A percentile compares a stretch with the other conserved stretches of the same genome.
These are phyloP conservation scores for Neonectria sp. DNA, from an alignment of 2,329 filamentous ascomycete genomes.

Conservation along the genomic window DNA sequence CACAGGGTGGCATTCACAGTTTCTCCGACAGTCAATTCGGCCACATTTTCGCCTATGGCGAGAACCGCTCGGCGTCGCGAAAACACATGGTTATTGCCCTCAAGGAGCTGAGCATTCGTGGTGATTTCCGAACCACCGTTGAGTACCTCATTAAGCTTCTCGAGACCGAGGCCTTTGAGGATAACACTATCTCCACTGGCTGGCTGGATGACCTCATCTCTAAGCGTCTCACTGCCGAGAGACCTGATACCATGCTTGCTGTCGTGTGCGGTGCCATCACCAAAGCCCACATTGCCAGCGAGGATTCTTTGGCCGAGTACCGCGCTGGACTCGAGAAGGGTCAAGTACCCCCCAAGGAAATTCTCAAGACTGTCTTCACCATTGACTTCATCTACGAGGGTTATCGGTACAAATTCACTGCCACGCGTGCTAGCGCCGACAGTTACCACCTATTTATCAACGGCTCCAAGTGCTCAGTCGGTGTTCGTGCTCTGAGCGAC, in stretches of 20 bases:
- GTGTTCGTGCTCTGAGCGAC: slow-evolving; percentile 92
- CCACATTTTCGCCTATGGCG: slow-evolving; percentile 99
- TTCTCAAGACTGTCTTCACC: slow-evolving; percentile 97
- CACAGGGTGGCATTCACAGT: slow-evolving; percentile 96
- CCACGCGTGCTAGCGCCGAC: slow-evolving; percentile 90
- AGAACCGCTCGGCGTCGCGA: slow-evolving; percentile 94
- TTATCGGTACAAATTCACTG: slow-evolving; percentile 97
- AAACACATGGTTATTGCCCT: slow-evolving; percentile 99
- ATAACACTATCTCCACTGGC: slow-evolving; percentile 98
- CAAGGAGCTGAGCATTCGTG: slow-evolving; percentile 99
- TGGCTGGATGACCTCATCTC: slow-evolving; percentile 99
- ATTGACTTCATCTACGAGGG: slow-evolving; percentile 99
- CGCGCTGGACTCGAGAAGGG: slow-evolving; percentile 92
- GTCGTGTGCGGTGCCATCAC: slow-evolving; percentile 95
- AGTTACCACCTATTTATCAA: slow-evolving; percentile 99
- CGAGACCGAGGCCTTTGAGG: slow-evolving; percentile 97
- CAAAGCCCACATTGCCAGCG: slow-evolving; percentile 95
- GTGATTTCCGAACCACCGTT: slow-evolving; percentile 98
- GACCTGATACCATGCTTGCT: slow-evolving; percentile 93
- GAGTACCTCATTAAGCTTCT: slow-evolving; percentile 99
- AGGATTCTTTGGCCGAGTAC: slow-evolving; percentile 90
- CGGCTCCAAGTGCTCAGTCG: slow-evolving; percentile 94
- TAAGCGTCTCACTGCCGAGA: slow-evolving; percentile 96
- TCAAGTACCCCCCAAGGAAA: slow-evolving; percentile 96
- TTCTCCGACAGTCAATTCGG: slow-evolving; percentile 99